Percentiles rank a stretch among this genome's conserved stretches.
These are phyloP conservation scores for Claviceps monticola DNA, from an alignment of 2,329 filamentous ascomycete species.

Conservation along the genomic window DNA sequence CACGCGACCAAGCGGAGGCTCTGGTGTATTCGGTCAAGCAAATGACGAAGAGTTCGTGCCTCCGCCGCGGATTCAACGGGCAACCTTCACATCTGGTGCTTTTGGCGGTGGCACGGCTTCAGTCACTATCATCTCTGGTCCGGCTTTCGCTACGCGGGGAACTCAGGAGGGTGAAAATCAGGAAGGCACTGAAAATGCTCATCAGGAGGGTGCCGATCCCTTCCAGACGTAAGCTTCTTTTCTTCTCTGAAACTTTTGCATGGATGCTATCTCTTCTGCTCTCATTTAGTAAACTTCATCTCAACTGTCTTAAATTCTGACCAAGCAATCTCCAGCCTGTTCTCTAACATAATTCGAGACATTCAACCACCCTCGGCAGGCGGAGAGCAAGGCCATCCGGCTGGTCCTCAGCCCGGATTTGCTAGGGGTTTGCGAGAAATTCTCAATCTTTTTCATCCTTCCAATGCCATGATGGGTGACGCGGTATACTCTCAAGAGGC, in stretches of 20 bases:
- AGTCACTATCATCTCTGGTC: constrained; percentile 33
- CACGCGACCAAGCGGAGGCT: constrained; percentile 1
- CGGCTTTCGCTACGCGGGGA: constrained; percentile 12
- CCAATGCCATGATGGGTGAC: constrained; percentile 51
- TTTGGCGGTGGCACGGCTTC: constrained; percentile 29
- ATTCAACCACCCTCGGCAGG: constrained; percentile 18
- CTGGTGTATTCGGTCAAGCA: background rate
- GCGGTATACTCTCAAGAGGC: constrained; percentile 85
- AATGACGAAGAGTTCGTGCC: background rate
- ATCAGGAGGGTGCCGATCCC: constrained; percentile 16
- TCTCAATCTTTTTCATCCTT: constrained; percentile 38
- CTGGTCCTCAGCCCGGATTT: constrained; percentile 10
- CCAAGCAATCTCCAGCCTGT: constrained; percentile 23
- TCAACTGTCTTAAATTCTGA: constrained; percentile 2
- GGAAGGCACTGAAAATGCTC: background rate
- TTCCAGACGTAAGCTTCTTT: constrained; percentile 34
- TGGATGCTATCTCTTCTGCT: background rate
- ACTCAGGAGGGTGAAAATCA: background rate
- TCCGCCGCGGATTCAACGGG: constrained; percentile 19
- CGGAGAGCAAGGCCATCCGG: constrained; percentile 11
- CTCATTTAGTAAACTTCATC: background rate
- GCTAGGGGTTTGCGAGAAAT: constrained; percentile 35
- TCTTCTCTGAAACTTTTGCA: background rate
- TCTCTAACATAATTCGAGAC: constrained; percentile 30
- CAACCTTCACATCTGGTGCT: constrained; percentile 23